These are phyloP conservation scores for Fusarium sp. DNA, from an alignment of 2,329 filamentous ascomycete species.

Conservation along the genomic window DNA sequence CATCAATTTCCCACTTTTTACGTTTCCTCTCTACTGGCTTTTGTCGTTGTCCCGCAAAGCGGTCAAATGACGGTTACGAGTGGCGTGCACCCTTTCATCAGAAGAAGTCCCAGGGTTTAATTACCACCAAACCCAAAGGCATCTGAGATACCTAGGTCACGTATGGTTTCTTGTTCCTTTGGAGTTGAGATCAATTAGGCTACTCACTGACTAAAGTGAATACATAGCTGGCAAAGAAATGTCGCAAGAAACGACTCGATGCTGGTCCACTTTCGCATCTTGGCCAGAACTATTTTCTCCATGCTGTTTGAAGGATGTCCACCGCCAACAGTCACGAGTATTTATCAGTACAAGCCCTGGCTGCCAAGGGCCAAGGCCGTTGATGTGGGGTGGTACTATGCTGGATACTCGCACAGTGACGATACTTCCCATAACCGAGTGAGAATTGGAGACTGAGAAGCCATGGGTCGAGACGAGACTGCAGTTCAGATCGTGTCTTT, in stretches of 20 bases:
- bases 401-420: slow-evolving; percentile 36
- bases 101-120: background rate
- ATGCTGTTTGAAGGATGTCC: slow-evolving; percentile 23
- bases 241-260: slow-evolving; percentile 7
- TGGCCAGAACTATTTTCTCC: slow-evolving; percentile 12
- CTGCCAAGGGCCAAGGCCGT: slow-evolving; percentile 35
- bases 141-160: background rate
- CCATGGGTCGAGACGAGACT: background rate
- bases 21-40: slow-evolving; percentile 1
- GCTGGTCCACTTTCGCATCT: slow-evolving; percentile 13
- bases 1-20: background rate
- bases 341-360: slow-evolving; percentile 9
- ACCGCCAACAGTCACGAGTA: slow-evolving; percentile 25
- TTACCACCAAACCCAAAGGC: background rate
- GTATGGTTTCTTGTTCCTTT: background rate
- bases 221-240: slow-evolving; percentile 1
- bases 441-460: background rate
- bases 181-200: background rate
- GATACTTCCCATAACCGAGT: slow-evolving; percentile 33
- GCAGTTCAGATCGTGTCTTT: background rate
- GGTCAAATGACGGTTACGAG: slow-evolving; percentile 18
- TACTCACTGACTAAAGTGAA: background rate
- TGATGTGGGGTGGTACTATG: slow-evolving; percentile 36
- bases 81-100: slow-evolving; percentile 18
- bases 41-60: background rate